Evolutionary conservation across 805 yeast species (phyloP), one percentile per base, ranked within the genome.

Genomic region (Saccharomycopsis sp.): DNA sequence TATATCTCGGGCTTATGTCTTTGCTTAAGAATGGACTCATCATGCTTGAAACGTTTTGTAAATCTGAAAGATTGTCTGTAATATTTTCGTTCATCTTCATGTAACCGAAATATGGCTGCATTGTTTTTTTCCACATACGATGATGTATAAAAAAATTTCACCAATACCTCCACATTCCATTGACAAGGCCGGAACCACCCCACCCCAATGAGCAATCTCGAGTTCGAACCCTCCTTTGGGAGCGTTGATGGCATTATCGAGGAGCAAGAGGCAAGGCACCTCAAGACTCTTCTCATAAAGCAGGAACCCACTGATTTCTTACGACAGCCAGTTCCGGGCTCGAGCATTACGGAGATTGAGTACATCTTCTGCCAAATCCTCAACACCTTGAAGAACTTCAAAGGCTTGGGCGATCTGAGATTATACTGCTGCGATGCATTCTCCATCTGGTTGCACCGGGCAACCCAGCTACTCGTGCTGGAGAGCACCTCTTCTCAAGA

Each of bases 361-460:
- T 19, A 21, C 34, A 17, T 38, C 5, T 46, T 46, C 38, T 9
- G 4, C 15, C 45, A 42, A 3, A 15, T 73, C 4, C 50, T 59
- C n/a, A 34, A 48, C 1, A 55, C 69, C 1, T 45, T 68, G 7
- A 48, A 55, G 20, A 36, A 38, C 2, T 52, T 62, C 2, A 50
- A 58, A 9, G 71, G 69, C 1, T 49, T 59, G 2, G 67, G 63
- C 4, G 52, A 51, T 3, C 55, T 58, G 32, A 57, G 73, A 39
- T 63, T 75, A 0, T 16, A 64, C 0, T 63, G 73, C 12, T 67
- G 74, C 34, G 94, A 85, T 51, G 62, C 80, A 0, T 53, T 82
- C 20, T 60, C 84, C 1, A 65, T 85, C 4, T 82, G 88, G 78
- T 50, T 80, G 2, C 63, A 73, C 10, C 63, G 94, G 50, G 60